phyloP scores from a whole-genome alignment of 805 yeast genomes.

The Candida boidinii region DNA sequence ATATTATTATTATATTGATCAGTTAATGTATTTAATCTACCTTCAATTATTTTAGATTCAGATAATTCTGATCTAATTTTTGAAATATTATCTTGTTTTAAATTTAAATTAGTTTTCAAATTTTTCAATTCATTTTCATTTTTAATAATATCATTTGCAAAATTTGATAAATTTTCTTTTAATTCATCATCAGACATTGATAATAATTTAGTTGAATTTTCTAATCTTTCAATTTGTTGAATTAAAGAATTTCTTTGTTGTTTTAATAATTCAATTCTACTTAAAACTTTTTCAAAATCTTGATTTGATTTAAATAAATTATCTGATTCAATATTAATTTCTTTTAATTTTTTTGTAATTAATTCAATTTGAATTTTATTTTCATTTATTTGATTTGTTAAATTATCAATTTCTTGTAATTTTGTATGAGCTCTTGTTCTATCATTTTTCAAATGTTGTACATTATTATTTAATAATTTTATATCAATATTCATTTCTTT shows the following conservation, averaged over 20 bases:
- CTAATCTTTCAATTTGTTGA: constrained; percentile 45
- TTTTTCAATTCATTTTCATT: constrained; percentile 16
- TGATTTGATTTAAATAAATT: constrained; percentile 67
- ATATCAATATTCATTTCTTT: constrained; percentile 75
- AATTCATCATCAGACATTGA: constrained; percentile 35
- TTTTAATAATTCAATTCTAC: constrained; percentile 49
- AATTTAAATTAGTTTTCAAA: constrained; percentile 12
- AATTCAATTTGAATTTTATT: constrained; percentile 40
- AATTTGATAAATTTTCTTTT: constrained; percentile 30
- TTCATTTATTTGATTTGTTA: constrained; percentile 33
- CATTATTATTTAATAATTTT: constrained; percentile 68
- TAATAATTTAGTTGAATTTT: constrained; percentile 35
- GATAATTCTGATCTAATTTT: constrained; percentile 26
- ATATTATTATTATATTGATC: constrained; percentile 16
- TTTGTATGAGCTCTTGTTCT: constrained; percentile 62
- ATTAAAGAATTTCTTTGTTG: constrained; percentile 35
- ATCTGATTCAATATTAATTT: constrained; percentile 51
- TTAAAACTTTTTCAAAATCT: constrained; percentile 65
- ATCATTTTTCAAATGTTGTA: constrained; percentile 67
- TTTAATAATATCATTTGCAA: constrained; percentile 20
- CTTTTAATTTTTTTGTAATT: constrained; percentile 41
- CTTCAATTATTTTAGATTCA: constrained; percentile 38
- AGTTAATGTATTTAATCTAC: constrained; percentile 35
- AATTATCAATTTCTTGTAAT: constrained; percentile 33
- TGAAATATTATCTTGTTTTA: constrained; percentile 3